phyloP scores from a whole-genome alignment of 441 rosid genomes.

The Eugenia klotzschiana region DNA sequence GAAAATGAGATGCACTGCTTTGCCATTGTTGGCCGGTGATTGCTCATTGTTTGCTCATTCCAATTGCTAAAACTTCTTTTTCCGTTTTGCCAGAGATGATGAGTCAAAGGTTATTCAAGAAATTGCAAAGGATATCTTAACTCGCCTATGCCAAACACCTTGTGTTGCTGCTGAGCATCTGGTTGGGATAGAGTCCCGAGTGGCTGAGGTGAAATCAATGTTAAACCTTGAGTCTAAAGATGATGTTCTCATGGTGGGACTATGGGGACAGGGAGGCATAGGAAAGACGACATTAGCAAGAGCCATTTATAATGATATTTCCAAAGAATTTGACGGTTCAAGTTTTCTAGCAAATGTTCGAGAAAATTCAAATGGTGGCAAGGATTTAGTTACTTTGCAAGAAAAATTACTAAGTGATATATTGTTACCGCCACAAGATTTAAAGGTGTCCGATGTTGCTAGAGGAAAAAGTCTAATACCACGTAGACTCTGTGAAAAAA shows the following conservation, averaged over 20 bases:
- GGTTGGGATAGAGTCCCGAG: no score
- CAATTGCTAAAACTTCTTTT: background rate
- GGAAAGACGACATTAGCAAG: no score
- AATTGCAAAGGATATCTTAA: no score
- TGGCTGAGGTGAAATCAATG: no score
- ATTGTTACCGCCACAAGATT: background rate
- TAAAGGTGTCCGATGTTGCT: background rate
- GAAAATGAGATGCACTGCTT: background rate
- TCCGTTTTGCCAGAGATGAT: background rate
- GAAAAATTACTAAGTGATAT: rapidly evolving
- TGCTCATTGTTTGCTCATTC: background rate
- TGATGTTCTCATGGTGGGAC: no score
- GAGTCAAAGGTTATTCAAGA: background rate
- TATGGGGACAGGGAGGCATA: no score
- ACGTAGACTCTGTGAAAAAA: background rate
- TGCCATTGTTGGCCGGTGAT: background rate
- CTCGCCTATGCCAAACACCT: no score
- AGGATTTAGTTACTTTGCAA: background rate
- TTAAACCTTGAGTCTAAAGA: no score
- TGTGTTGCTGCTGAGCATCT: no score
- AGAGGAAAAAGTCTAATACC: rapidly evolving
- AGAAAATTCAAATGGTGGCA: background rate
- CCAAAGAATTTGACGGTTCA: background rate
- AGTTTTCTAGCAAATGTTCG: background rate
- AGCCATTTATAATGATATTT: background rate